A percentile compares a stretch with the other conserved stretches of the same genome.
Conservation (phyloP, 768 basidiomycete genomes). For the Amanita thiersii region DNA sequence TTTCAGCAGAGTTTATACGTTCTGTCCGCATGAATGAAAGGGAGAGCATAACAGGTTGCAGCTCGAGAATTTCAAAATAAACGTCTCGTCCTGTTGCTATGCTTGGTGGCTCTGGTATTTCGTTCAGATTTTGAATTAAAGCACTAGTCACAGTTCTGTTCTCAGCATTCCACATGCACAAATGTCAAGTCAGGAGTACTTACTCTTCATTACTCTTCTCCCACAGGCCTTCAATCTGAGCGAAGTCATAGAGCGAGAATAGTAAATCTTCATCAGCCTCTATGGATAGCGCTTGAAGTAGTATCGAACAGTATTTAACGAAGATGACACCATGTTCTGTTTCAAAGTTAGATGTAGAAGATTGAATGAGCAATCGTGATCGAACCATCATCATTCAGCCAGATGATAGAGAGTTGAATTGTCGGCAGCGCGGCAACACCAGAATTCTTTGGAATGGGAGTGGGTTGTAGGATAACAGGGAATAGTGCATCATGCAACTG, state of each 20-base stretch:
- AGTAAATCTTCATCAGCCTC: slow-evolving; percentile 97
- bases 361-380: background rate
- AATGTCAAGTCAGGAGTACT: slow-evolving; percentile 16
- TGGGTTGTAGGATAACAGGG: slow-evolving; percentile 93
- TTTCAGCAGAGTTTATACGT: slow-evolving; percentile 85
- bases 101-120: slow-evolving; percentile 63
- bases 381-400: slow-evolving; percentile 89
- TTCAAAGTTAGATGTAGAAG: background rate
- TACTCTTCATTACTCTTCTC: slow-evolving; percentile 72
- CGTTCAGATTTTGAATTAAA: slow-evolving; percentile 61
- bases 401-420: slow-evolving; percentile 78
- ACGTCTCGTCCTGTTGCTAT: slow-evolving; percentile 67
- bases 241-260: slow-evolving; percentile 86
- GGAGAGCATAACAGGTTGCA: slow-evolving; percentile 89
- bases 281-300: slow-evolving; percentile 90
- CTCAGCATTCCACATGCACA: background rate
- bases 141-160: slow-evolving; percentile 26
- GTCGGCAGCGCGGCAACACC: slow-evolving; percentile 81
- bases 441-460: slow-evolving; percentile 72
- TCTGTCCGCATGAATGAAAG: slow-evolving; percentile 98
- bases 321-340: slow-evolving; percentile 97
- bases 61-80: slow-evolving; percentile 92
- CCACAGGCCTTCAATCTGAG: slow-evolving; percentile 90
- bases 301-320: slow-evolving; percentile 92
- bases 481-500: slow-evolving; percentile 94